phyloP scores from a whole-genome alignment of 129 eudicot genomes.

The Glebionis coronaria region DNA sequence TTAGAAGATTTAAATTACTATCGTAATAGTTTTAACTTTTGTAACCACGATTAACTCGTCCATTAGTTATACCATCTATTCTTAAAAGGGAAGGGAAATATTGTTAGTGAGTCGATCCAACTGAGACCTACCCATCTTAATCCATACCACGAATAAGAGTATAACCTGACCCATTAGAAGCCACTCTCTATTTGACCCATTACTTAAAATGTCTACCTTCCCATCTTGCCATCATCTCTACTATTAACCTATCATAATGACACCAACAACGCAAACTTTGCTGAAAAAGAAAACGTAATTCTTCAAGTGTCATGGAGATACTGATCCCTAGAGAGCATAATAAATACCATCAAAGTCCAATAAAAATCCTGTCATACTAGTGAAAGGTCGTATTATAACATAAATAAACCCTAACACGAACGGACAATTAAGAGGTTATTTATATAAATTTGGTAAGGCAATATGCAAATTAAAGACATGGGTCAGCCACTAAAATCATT shows the following conservation, averaged over 20 bases:
- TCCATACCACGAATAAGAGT: neutral
- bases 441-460: neutral
- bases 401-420: neutral
- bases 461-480: constrained; percentile 7
- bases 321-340: neutral
- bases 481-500: constrained; percentile 17
- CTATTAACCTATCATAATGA: neutral
- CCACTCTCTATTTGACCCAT: neutral
- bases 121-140: neutral
- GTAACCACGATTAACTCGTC: too few relatives aligned
- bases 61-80: neutral
- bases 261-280: neutral
- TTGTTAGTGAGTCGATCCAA: neutral
- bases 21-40: too few relatives aligned
- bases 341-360: neutral
- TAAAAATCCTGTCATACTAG: neutral
- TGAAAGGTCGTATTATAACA: neutral
- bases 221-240: neutral
- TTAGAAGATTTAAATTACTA: neutral
- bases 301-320: neutral
- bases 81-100: neutral
- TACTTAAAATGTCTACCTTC: too few relatives aligned
- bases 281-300: neutral
- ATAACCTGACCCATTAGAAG: neutral
- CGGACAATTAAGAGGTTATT: neutral